Conservation (phyloP, 2,329 filamentous ascomycete genomes). For the Hypoxylon sp. region DNA sequence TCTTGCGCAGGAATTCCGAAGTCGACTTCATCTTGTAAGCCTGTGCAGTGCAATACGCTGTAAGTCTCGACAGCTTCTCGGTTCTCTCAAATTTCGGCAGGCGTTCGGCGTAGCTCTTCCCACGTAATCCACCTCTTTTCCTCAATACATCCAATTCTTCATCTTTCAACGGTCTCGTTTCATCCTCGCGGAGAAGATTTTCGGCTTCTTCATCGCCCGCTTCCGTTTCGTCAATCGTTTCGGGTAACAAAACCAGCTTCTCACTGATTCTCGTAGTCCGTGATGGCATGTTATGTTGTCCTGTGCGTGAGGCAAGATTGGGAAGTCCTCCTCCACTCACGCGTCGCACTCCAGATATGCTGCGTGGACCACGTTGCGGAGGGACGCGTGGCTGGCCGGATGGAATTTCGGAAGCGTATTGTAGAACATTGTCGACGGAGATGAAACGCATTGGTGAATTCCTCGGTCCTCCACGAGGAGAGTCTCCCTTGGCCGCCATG, state of each 20-base stretch:
- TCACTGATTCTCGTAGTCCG: slow-evolving; percentile 95
- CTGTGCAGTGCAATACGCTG: slow-evolving; percentile 96
- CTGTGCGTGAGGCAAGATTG: slow-evolving; percentile 62
- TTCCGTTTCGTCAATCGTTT: slow-evolving; percentile 76
- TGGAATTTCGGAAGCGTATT: slow-evolving; percentile 94
- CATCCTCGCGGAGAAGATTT: slow-evolving; percentile 62
- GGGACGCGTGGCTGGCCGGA: slow-evolving; percentile 90
- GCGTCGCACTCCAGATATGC: slow-evolving; percentile 63
- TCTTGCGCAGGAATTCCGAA: slow-evolving; percentile 89
- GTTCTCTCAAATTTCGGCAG: slow-evolving; percentile 89
- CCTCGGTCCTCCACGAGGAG: slow-evolving; percentile 35
- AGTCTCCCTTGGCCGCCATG: slow-evolving; percentile 38
- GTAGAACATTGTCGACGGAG: slow-evolving; percentile 93
- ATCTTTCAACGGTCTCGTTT: slow-evolving; percentile 75
- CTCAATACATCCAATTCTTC: slow-evolving; percentile 76
- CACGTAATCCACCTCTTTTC: slow-evolving; percentile 72
- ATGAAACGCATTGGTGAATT: slow-evolving; percentile 78
- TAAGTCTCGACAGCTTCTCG: slow-evolving; percentile 90
- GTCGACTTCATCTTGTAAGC: slow-evolving; percentile 90
- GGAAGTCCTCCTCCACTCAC: slow-evolving; percentile 62
- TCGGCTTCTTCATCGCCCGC: slow-evolving; percentile 70
- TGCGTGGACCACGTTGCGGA: slow-evolving; percentile 66
- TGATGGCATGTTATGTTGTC: slow-evolving; percentile 77
- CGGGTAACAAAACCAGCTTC: slow-evolving; percentile 94
- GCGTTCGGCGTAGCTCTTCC: slow-evolving; percentile 95